Evolutionary conservation across 352 stramenopile species (phyloP).

Genomic region (Phytophthora pinifolia): DNA sequence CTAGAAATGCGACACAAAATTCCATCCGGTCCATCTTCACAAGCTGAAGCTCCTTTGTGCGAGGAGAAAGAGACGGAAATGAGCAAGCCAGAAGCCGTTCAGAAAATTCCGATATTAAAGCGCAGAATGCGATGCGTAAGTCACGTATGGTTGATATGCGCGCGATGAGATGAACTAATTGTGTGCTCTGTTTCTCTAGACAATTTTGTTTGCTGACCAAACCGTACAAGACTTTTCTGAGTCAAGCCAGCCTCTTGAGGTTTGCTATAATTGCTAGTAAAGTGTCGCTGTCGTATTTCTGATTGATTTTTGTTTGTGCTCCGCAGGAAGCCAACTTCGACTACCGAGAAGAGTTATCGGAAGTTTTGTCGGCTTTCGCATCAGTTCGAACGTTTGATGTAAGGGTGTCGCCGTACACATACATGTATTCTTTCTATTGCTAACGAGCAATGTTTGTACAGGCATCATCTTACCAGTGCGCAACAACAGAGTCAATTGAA

Average conservation of each 20-base stretch:
- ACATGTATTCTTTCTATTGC: background rate
- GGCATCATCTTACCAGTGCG: constrained; percentile 38
- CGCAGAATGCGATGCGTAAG: constrained; percentile 30
- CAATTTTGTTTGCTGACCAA: constrained; percentile 32
- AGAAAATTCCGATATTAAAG: constrained; percentile 8
- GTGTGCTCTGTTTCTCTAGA: constrained; percentile 13
- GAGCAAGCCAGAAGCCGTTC: constrained; percentile 16
- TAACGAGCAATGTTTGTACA: constrained; percentile 9
- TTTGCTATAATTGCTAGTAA: background rate
- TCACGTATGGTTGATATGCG: background rate
- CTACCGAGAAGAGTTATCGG: constrained; percentile 54
- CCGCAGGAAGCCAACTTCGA: constrained; percentile 31
- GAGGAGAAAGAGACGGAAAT: constrained; percentile 9
- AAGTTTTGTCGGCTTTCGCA: constrained; percentile 42
- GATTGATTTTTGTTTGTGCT: constrained; percentile 4
- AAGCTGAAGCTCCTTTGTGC: background rate
- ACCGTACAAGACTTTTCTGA: constrained; percentile 27
- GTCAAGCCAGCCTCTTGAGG: constrained; percentile 29
- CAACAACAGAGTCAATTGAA: constrained; percentile 33
- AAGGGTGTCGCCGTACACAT: background rate
- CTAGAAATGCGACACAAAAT: constrained; percentile 29
- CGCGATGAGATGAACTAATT: background rate
- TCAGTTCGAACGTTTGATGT: constrained; percentile 48
- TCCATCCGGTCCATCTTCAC: constrained; percentile 6
- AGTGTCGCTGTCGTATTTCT: background rate